Evolutionary conservation across 129 eudicot genomes (phyloP).

Genomic region (Artemisia annua): DNA sequence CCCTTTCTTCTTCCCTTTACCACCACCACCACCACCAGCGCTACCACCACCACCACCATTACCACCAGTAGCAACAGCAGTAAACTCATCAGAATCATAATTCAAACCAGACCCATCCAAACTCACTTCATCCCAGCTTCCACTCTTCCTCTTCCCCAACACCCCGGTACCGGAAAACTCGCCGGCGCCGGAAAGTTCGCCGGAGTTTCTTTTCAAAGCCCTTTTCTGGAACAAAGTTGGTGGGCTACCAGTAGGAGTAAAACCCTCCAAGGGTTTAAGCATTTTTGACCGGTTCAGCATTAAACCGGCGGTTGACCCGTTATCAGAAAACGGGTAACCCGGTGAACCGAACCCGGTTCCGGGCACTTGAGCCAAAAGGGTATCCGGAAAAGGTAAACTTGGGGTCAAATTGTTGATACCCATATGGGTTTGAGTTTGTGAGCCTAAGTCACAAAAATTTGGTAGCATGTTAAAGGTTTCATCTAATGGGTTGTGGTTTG

Average conservation of each 20-base stretch:
- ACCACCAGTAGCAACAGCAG: constrained; percentile 37
- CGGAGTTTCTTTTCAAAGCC: constrained; percentile 68
- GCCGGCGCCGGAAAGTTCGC: constrained; percentile 23
- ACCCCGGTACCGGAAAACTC: constrained; percentile 1
- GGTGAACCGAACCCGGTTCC: constrained; percentile 47
- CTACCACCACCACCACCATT: constrained; percentile 45
- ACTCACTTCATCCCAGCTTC: constrained; percentile 71
- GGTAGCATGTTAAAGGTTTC: constrained; percentile 40
- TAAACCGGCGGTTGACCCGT: constrained; percentile 34
- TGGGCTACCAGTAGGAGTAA: constrained; percentile 53
- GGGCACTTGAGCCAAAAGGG: constrained; percentile 51
- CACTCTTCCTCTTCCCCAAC: constrained; percentile 43
- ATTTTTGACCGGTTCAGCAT: constrained; percentile 60
- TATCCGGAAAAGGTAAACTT: constrained; percentile 41
- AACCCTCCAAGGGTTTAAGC: constrained; percentile 69
- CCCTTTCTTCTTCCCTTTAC: constrained; percentile 83
- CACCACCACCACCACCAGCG: constrained; percentile 42
- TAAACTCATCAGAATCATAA: constrained; percentile 74
- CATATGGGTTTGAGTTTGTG: too few relatives aligned
- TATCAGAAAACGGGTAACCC: constrained; percentile 43
- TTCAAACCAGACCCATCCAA: constrained; percentile 66
- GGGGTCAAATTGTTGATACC: constrained; percentile 17
- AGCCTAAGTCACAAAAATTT: constrained; percentile 45
- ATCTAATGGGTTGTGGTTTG: constrained; percentile 38
- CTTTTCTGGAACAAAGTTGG: constrained; percentile 87